These are phyloP conservation scores for Tausonia pullulans DNA, from an alignment of 1,284 basidiomycete species.

Conservation along the genomic window DNA sequence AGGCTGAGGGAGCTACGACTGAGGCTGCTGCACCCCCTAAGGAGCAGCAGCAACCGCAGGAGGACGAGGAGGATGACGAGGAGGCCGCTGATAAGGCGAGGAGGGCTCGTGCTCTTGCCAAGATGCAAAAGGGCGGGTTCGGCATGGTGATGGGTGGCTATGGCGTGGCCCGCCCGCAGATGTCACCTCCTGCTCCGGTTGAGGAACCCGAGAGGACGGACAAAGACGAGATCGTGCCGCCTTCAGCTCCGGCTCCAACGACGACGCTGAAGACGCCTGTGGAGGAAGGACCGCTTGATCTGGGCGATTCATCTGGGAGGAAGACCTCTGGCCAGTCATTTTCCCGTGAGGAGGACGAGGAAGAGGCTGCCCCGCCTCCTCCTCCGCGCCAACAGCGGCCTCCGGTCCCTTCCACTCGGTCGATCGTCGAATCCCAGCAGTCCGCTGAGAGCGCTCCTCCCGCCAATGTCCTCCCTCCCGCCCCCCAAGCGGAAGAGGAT, in stretches of 20 bases:
- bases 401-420: background rate
- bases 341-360: constrained; percentile 13
- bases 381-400: constrained; percentile 11
- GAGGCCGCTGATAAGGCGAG: constrained; percentile 31
- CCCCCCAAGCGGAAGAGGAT: too few species aligned
- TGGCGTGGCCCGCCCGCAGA: background rate
- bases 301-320: background rate
- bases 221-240: constrained; percentile 18
- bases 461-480: too few species aligned
- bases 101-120: constrained; percentile 20
- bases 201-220: constrained; percentile 10
- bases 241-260: constrained; percentile 15
- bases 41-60: constrained; percentile 1
- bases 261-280: background rate
- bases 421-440: background rate
- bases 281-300: constrained; percentile 1
- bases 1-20: background rate
- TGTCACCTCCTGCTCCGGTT: background rate
- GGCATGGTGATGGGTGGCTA: constrained; percentile 25
- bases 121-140: constrained; percentile 21
- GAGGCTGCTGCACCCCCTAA: constrained; percentile 4
- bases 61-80: constrained; percentile 30
- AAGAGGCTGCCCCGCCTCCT: constrained; percentile 20
- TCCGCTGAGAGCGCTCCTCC: too few species aligned
- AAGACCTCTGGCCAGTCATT: background rate